Evolutionary conservation across 495 filamentous ascomycete species (phyloP), one percentile per base, ranked within the genome.

Genomic region (Staphylotrichum longicolle): DNA sequence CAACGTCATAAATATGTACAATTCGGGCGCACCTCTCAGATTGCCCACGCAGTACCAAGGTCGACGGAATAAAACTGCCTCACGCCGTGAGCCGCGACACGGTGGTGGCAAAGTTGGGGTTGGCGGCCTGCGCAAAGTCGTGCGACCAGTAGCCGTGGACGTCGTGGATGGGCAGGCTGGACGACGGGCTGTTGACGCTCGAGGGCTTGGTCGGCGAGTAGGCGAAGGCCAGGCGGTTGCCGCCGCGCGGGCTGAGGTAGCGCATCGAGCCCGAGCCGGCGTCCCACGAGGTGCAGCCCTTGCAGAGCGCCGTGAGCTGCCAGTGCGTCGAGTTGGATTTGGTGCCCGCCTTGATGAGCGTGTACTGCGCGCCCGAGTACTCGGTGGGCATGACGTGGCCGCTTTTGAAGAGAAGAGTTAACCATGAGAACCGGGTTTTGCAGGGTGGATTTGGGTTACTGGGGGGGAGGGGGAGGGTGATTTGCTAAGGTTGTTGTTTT

Each of bases 161-260:
- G 14, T 78, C 73, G 60, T 80, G 78, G 34, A 74, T 70, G 39
- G 46, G 56, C 40, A 80, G 66, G 37, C 57, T 58, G 14, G 67
- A 76, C 39, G 66, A 70, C 52, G 52, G 67, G 58, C 71, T 75
- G n/a, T 65, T 51, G 37, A 65, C 63, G 61, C 66, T 71, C 45
- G 50, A 59, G 9, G 76, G 75, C 55, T 63, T 68, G 50, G 34
- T 62, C 35, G 66, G 64, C 41, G 71, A 68, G 61, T 76, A 78
- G 42, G 77, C 78, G 62, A 78, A 78, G 20, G 78, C 78, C 15
- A 80, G 67, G 14, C 75, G 70, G 67, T 78, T 78, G 54, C 52
- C 63, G 32, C 72, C 77, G 7, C 60, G 58, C 14, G 76, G 70
- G 65, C 65, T 71, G 33, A 80, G 64, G 32, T 60, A 69, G 42